Evolutionary conservation across 352 stramenopile genomes (phyloP).

Genomic region (Peronospora destructor): DNA sequence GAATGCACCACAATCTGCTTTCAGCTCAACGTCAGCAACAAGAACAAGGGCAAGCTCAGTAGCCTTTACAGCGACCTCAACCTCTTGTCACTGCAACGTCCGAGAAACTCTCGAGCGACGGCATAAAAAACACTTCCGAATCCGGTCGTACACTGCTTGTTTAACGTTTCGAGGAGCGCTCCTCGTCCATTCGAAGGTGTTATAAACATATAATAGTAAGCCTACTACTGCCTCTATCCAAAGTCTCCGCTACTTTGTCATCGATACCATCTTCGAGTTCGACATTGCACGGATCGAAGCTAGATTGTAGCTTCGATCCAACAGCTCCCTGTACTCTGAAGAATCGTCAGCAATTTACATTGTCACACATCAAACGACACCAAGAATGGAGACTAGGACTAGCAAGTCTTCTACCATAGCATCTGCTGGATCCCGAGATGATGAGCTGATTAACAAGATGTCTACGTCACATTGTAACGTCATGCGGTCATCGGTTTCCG

Average conservation of each 20-base stretch:
- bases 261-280: not conserved
- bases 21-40: conserved; percentile 40
- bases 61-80: conserved; percentile 5
- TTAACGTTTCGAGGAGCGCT: conserved; percentile 4
- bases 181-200: conserved; percentile 19
- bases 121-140: conserved; percentile 26
- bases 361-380: conserved; percentile 6
- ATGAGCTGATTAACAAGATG: conserved; percentile 8
- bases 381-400: conserved; percentile 10
- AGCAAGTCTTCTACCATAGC: conserved; percentile 9
- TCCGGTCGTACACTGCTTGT: conserved; percentile 24
- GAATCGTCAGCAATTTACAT: conserved; percentile 5
- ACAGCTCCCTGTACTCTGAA: not conserved
- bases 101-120: conserved; percentile 18
- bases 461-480: conserved; percentile 7
- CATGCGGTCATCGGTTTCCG: conserved; percentile 3
- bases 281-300: not conserved
- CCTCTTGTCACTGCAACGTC: conserved; percentile 4
- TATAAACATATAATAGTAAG: conserved; percentile 37
- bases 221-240: not conserved
- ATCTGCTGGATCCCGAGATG: conserved; percentile 14
- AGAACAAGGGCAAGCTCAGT: conserved; percentile 24
- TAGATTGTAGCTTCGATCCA: not conserved
- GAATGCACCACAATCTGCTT: conserved; percentile 60
- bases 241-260: not conserved